phyloP scores from a whole-genome alignment of 768 basidiomycete genomes.

The Kwoniella botswanensis region DNA sequence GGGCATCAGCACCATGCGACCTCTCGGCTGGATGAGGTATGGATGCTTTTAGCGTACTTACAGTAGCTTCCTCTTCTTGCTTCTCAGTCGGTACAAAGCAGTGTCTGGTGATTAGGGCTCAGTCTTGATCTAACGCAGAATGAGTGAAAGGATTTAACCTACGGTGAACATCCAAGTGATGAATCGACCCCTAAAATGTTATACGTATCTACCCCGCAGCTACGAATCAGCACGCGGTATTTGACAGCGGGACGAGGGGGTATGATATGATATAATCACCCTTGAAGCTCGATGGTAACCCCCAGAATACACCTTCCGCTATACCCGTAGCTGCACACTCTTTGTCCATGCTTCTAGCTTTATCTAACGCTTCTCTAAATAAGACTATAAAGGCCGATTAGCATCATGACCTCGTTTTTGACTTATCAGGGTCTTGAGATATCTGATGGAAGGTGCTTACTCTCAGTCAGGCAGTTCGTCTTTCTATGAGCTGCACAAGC shows the following conservation, averaged over 20 bases:
- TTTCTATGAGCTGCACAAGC: constrained; percentile 66
- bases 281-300: constrained; percentile 79
- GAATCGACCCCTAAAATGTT: constrained; percentile 70
- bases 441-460: constrained; percentile 57
- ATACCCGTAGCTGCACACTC: constrained; percentile 67
- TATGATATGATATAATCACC: constrained; percentile 62
- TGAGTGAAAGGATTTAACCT: background rate
- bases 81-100: constrained; percentile 60
- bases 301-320: constrained; percentile 74
- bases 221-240: background rate
- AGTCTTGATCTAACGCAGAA: background rate
- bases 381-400: constrained; percentile 63
- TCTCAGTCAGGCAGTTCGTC: constrained; percentile 81
- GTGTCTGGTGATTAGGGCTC: constrained; percentile 59
- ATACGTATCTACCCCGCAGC: constrained; percentile 59
- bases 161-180: constrained; percentile 73
- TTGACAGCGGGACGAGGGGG: background rate
- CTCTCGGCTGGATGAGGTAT: too few relatives aligned
- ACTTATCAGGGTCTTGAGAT: too few relatives aligned
- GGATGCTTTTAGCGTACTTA: constrained; percentile 54
- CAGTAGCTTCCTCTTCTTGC: constrained; percentile 67
- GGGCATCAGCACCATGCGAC: background rate
- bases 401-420: too few relatives aligned
- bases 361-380: constrained; percentile 69
- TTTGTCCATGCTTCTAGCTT: constrained; percentile 70